These are phyloP conservation scores for Acephala macrosclerotiorum DNA, from an alignment of 2,329 filamentous ascomycete species.

Conservation along the genomic window DNA sequence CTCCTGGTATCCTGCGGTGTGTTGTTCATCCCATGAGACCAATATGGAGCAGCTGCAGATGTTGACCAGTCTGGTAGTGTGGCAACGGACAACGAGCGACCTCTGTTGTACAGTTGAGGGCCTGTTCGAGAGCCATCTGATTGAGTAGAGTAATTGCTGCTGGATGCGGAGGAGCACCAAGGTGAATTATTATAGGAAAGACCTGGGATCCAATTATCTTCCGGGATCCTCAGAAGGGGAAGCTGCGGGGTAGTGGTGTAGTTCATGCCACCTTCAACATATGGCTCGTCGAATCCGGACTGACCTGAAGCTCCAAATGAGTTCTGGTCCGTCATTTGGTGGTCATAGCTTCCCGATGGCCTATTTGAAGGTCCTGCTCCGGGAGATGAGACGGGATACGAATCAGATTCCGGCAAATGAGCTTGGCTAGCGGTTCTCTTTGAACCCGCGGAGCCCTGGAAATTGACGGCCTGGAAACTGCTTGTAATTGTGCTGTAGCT, in stretches of 20 bases:
- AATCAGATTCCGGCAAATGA: constrained; percentile 30
- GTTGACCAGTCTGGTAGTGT: constrained; percentile 39
- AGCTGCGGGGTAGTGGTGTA: constrained; percentile 34
- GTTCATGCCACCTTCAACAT: constrained; percentile 22
- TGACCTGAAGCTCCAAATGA: constrained; percentile 24
- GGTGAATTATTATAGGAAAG: constrained; percentile 41
- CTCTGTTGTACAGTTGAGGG: constrained; percentile 32
- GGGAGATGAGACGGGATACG: constrained; percentile 35
- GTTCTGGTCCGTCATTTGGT: constrained; percentile 25
- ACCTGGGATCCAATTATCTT: constrained; percentile 39
- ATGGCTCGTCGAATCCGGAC: constrained; percentile 31
- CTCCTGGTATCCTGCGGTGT: constrained; percentile 38
- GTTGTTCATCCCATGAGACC: constrained; percentile 34
- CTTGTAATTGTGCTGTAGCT: constrained; percentile 34
- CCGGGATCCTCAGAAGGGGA: constrained; percentile 41
- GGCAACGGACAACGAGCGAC: constrained; percentile 37
- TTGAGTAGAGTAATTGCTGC: constrained; percentile 42
- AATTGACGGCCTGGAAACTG: constrained; percentile 37
- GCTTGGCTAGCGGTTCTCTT: constrained; percentile 35
- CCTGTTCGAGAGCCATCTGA: constrained; percentile 39
- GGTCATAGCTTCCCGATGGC: constrained; percentile 24
- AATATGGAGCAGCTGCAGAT: constrained; percentile 28
- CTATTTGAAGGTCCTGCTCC: constrained; percentile 24
- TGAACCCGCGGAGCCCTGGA: constrained; percentile 24
- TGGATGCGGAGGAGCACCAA: constrained; percentile 43